Conservation (phyloP, 345 rosid species). For the Eutrema heterophyllum region DNA sequence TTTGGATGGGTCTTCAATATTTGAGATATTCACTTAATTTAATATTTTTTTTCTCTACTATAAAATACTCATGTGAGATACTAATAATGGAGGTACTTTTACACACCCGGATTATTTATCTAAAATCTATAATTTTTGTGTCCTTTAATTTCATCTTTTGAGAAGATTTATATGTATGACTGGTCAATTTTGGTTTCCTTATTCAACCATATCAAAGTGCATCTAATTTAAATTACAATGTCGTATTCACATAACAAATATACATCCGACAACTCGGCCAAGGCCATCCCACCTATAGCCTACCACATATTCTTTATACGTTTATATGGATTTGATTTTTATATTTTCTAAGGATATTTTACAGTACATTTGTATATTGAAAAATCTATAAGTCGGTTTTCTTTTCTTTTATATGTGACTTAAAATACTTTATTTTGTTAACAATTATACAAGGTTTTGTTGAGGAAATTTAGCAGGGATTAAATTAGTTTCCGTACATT, state of each 20-base stretch:
- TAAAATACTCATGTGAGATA: too few species aligned
- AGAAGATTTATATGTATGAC: neutral
- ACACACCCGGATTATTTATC: too few species aligned
- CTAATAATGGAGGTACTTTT: too few species aligned
- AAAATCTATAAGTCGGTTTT: neutral
- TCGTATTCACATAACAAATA: neutral
- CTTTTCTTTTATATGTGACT: neutral
- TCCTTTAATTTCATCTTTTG: neutral
- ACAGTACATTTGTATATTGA: neutral
- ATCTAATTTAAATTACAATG: neutral
- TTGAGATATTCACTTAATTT: too few species aligned
- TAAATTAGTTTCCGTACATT: too few species aligned
- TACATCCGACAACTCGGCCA: neutral
- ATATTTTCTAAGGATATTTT: neutral
- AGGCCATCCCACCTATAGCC: neutral
- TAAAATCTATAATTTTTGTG: too few species aligned
- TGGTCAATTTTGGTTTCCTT: constrained; percentile 4
- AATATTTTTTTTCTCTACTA: too few species aligned
- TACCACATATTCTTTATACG: neutral
- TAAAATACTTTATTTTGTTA: too few species aligned
- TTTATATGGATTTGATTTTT: neutral
- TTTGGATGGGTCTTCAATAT: too few species aligned
- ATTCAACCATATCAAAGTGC: neutral
- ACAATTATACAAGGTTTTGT: too few species aligned
- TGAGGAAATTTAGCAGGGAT: too few species aligned